Conservation (phyloP, 73 alveolate species). For the Paramecium sexaurelia region DNA sequence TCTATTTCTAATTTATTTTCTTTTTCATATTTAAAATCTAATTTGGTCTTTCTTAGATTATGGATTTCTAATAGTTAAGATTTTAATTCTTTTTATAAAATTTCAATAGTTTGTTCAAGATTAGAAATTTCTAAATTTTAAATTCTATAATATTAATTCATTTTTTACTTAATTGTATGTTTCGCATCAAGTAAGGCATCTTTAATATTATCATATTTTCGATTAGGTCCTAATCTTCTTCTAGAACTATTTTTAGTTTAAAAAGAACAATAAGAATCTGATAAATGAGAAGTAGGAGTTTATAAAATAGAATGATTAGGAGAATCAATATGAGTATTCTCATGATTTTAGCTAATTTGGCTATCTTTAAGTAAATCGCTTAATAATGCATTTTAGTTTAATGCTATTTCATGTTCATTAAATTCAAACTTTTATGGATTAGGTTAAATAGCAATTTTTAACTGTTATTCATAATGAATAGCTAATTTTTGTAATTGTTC, state of each 20-base stretch:
- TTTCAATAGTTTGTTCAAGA: neutral
- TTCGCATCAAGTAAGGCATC: neutral
- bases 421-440: neutral
- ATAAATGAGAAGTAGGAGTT: neutral
- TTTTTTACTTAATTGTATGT: neutral
- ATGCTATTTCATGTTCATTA: neutral
- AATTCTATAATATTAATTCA: neutral
- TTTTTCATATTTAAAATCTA: neutral
- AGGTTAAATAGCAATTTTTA: neutral
- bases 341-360: neutral
- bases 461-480: neutral
- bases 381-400: neutral
- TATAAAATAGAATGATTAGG: neutral
- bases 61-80: constrained; percentile 8
- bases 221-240: neutral
- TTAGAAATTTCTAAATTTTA: neutral
- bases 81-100: constrained; percentile 26
- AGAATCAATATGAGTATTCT: neutral
- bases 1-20: neutral
- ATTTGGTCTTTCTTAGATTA: neutral
- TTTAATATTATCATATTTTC: neutral
- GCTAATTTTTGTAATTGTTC: neutral
- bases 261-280: constrained; percentile 1
- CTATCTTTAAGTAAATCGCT: constrained; percentile 31
- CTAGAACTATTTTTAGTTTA: constrained; percentile 24